Conservation (phyloP, 768 basidiomycete genomes). For the Lenzites betulinus region DNA sequence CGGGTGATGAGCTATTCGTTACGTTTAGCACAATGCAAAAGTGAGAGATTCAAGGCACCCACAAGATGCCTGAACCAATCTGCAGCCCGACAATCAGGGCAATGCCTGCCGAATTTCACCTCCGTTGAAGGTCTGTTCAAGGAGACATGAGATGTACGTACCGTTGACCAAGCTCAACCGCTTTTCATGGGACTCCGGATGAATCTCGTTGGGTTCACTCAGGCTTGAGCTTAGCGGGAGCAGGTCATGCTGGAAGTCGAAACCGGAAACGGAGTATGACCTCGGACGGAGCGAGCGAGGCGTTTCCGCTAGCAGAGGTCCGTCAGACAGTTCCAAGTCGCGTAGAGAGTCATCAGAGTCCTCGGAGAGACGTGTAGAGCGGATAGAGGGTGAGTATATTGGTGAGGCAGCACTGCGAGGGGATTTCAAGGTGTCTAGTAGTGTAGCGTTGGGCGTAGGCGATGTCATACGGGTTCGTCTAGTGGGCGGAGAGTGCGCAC, state of each 20-base stretch:
- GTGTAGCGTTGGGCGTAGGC: constrained; percentile 15
- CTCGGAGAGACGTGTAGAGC: constrained; percentile 46
- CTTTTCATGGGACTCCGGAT: constrained; percentile 60
- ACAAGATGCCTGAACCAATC: constrained; percentile 97
- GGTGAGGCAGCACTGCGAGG: constrained; percentile 33
- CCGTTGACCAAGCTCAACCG: constrained; percentile 78
- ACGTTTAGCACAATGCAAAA: not conserved
- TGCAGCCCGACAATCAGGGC: constrained; percentile 84
- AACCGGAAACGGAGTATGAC: constrained; percentile 72
- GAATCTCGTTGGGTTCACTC: constrained; percentile 61
- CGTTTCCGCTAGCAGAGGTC: constrained; percentile 42
- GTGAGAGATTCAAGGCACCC: constrained; percentile 34
- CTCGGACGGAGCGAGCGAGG: constrained; percentile 37
- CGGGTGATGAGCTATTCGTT: constrained; percentile 77
- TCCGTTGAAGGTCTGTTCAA: not conserved
- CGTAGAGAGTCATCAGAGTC: constrained; percentile 75
- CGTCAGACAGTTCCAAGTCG: constrained; percentile 76
- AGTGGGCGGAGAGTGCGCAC: not conserved
- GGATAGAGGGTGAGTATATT: constrained; percentile 38
- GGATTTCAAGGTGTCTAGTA: constrained; percentile 44
- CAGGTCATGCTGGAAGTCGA: constrained; percentile 78
- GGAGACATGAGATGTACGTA: constrained; percentile 34
- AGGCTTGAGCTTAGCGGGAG: constrained; percentile 77
- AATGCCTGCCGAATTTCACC: constrained; percentile 53
- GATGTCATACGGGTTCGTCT: constrained; percentile 21